These are phyloP conservation scores for Trichoderma koningii DNA, from an alignment of 2,329 filamentous ascomycete genomes.

Conservation along the genomic window DNA sequence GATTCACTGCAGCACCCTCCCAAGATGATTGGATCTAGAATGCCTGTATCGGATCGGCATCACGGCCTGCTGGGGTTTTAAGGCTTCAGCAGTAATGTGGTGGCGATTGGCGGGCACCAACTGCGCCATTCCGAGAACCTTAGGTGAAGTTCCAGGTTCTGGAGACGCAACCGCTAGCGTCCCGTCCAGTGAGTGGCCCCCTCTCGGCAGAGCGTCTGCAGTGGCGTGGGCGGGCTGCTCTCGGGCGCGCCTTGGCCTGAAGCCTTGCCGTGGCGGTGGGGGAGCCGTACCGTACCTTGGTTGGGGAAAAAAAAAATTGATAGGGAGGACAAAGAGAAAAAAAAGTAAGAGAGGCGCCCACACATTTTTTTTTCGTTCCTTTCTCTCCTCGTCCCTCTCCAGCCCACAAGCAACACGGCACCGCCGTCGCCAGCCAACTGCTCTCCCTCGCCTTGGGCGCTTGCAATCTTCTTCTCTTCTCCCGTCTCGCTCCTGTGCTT, in stretches of 20 bases:
- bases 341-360: conserved; percentile 36
- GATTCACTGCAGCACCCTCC: too few species aligned
- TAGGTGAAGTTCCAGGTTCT: too few species aligned
- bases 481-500: conserved; percentile 34
- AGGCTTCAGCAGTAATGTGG: not conserved
- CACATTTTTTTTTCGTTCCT: conserved; percentile 23
- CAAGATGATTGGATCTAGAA: too few species aligned
- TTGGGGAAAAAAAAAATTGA: not conserved
- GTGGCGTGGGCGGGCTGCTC: too few species aligned
- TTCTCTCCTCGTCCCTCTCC: conserved; percentile 31
- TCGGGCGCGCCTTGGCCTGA: not conserved
- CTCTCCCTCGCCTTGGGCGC: conserved; percentile 42
- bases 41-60: not conserved
- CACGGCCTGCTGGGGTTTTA: not conserved
- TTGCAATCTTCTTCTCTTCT: conserved; percentile 42
- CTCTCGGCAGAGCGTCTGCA: too few species aligned
- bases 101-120: conserved; percentile 29
- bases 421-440: conserved; percentile 47
- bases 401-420: conserved; percentile 43
- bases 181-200: too few species aligned
- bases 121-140: conserved; percentile 18
- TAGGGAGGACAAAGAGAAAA: conserved; percentile 25
- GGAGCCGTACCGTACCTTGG: conserved; percentile 2
- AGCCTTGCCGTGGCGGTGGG: conserved; percentile 20
- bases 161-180: too few species aligned